Percentiles rank a stretch among this genome's conserved stretches.
Evolutionary conservation across 2,329 filamentous ascomycete species (phyloP).

Genomic region (Colletotrichum falcatum): DNA sequence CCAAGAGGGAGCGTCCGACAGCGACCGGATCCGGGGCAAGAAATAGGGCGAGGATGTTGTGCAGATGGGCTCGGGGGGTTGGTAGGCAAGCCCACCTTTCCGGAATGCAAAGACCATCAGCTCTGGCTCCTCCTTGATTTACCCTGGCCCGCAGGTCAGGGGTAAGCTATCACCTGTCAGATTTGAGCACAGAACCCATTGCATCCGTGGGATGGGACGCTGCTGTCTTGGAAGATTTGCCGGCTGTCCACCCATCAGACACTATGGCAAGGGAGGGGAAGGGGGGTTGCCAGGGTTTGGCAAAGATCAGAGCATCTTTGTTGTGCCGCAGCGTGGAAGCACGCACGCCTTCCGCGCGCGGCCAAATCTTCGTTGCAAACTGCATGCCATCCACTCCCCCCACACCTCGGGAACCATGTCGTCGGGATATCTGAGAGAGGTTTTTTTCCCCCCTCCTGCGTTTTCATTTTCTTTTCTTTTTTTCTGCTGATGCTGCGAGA

Average conservation of each 20-base stretch:
- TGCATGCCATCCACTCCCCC: neutral
- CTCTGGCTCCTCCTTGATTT: neutral
- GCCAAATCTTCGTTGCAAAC: neutral
- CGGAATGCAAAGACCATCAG: constrained; percentile 1
- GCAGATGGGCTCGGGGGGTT: constrained; percentile 29
- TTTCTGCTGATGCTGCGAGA: neutral
- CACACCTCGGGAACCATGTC: constrained; percentile 5
- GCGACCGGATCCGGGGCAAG: constrained; percentile 16
- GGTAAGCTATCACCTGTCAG: constrained; percentile 35
- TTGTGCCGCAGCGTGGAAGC: neutral
- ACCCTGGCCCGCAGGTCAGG: constrained; percentile 10
- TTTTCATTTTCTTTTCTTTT: too few relatives aligned
- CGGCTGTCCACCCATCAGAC: constrained; percentile 6
- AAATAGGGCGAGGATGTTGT: constrained; percentile 35
- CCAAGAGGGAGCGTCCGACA: neutral
- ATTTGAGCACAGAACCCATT: constrained; percentile 20
- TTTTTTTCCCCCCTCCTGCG: too few relatives aligned
- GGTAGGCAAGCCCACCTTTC: constrained; percentile 19
- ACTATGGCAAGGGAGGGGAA: neutral
- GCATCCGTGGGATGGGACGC: constrained; percentile 20
- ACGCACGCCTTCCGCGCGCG: neutral
- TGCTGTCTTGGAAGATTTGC: constrained; percentile 20
- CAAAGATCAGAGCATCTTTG: neutral
- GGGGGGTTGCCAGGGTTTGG: neutral
- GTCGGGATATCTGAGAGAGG: constrained; percentile 4